Evolutionary conservation across 2,329 filamentous ascomycete genomes (phyloP).

Genomic region (Botrytis cinerea): DNA sequence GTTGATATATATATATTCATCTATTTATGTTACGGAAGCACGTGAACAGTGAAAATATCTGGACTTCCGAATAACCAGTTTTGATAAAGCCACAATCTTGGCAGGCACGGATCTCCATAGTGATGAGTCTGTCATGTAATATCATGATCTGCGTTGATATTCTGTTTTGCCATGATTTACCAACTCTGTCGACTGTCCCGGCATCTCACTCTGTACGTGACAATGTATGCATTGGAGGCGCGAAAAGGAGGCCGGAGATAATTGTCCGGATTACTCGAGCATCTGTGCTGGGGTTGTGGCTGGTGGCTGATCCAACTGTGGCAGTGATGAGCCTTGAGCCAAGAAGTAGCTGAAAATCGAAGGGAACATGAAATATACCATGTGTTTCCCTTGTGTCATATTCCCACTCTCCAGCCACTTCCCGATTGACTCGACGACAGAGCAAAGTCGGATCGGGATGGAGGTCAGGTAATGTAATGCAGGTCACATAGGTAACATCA

Average conservation of each 20-base stretch:
- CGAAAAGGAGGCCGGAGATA: conserved; percentile 4
- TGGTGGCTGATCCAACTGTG: background rate
- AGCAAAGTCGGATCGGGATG: background rate
- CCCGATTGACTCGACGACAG: background rate
- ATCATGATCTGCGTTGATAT: background rate
- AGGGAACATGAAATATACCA: background rate
- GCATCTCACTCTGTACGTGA: background rate
- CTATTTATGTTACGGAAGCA: background rate
- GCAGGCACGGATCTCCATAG: background rate
- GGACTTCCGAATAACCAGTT: background rate
- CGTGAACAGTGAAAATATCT: background rate
- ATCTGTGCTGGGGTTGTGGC: background rate
- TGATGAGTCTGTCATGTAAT: background rate
- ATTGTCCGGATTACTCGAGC: background rate
- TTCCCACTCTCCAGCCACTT: background rate
- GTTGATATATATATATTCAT: background rate
- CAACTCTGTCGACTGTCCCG: background rate
- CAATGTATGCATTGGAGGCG: background rate
- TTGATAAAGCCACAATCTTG: background rate
- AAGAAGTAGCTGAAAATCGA: background rate
- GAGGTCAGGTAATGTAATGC: too few species aligned
- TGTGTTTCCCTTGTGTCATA: background rate
- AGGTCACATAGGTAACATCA: background rate
- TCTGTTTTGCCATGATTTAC: background rate
- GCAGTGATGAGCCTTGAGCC: background rate